Evolutionary conservation across 306 rosid species (phyloP).

Genomic region (Citrullus colocynthis): DNA sequence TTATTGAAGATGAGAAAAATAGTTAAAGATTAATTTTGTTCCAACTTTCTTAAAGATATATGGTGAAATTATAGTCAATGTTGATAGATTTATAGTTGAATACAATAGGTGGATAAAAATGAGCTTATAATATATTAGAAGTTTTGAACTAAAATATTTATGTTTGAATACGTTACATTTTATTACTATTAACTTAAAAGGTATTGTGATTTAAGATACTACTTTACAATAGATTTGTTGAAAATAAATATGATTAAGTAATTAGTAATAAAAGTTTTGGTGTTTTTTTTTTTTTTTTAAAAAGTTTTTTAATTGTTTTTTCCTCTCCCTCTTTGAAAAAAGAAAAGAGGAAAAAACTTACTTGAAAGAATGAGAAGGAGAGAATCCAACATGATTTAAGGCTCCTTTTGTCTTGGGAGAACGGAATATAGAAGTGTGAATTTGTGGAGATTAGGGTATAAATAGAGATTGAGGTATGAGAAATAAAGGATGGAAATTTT

Average conservation of each 20-base stretch:
- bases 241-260: no score
- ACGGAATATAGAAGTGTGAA: not conserved
- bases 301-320: not conserved
- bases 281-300: not conserved
- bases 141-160: no score
- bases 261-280: not conserved
- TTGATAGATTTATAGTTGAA: not conserved
- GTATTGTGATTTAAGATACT: no score
- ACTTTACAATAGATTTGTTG: no score
- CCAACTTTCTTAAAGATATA: not conserved
- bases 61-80: no score
- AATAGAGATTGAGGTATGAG: not conserved
- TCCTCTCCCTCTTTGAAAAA: not conserved
- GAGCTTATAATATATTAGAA: no score
- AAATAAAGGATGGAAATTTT: not conserved
- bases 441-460: not conserved
- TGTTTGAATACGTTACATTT: no score
- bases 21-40: no score
- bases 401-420: not conserved
- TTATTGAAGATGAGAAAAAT: no score
- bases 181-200: no score
- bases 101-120: no score
- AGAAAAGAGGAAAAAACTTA: not conserved
- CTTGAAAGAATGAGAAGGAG: not conserved
- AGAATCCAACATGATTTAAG: not conserved